Conservation (phyloP, 257 asterid species). For the Scutellaria barbata region DNA sequence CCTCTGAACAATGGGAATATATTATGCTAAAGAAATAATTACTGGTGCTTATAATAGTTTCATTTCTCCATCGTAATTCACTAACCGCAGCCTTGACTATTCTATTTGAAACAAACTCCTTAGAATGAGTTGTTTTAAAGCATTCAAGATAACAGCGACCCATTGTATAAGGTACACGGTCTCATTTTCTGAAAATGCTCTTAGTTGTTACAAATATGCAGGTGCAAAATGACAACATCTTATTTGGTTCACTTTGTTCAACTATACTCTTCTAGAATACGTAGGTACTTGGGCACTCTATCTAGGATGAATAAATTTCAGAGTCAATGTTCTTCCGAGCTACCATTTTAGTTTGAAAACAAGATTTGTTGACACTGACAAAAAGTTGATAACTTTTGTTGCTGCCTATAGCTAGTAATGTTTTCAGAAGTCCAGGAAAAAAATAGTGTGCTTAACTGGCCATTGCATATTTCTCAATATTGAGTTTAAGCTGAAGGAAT, state of each 20-base stretch:
- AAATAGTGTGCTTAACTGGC: not conserved
- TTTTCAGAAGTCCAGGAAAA: not conserved
- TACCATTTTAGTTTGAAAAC: not conserved
- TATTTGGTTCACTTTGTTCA: constrained; percentile 9
- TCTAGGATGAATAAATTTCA: not conserved
- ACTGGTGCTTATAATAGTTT: not conserved
- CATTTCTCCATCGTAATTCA: not conserved
- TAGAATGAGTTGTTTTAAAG: not conserved
- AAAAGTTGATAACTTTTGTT: not conserved
- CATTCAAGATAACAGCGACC: constrained; percentile 1
- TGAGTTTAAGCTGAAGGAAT: constrained; percentile 1
- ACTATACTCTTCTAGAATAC: not conserved
- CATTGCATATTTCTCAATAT: not conserved
- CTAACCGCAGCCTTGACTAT: constrained; percentile 1
- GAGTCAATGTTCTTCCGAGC: not conserved
- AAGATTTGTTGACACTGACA: not conserved
- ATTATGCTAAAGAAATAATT: constrained; percentile 3
- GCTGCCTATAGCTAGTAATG: not conserved
- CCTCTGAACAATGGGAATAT: not conserved
- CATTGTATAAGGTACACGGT: too few species aligned
- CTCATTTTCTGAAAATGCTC: constrained; percentile 7
- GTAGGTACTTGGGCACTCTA: not conserved
- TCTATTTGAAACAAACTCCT: constrained; percentile 3
- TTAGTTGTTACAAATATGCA: not conserved
- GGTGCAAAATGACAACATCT: not conserved